Conservation (phyloP, 2,329 filamentous ascomycete species). For the Colletotrichum limetticola region DNA sequence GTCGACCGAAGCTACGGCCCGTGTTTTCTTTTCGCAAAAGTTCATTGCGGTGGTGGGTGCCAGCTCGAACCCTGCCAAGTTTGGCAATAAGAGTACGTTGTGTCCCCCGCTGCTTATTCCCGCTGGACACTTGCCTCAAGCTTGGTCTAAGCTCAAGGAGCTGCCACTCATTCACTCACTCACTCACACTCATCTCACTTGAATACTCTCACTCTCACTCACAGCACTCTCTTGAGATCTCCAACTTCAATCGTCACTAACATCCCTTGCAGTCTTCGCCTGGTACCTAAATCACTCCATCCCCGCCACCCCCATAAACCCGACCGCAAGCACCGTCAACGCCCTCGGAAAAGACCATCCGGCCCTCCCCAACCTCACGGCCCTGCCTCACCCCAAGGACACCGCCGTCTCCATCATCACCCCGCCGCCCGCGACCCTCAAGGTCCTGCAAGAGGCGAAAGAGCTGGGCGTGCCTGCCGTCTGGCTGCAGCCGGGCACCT, state of each 20-base stretch:
- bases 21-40: slow-evolving; percentile 82
- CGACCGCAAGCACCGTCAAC: slow-evolving; percentile 71
- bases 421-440: slow-evolving; percentile 79
- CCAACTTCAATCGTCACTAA: background rate
- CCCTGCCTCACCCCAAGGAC: slow-evolving; percentile 72
- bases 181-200: background rate
- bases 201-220: background rate
- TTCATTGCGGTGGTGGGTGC: slow-evolving; percentile 91
- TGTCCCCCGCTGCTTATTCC: background rate
- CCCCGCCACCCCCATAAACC: slow-evolving; percentile 86
- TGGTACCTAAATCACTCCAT: slow-evolving; percentile 88
- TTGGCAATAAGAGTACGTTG: slow-evolving; percentile 82
- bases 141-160: background rate
- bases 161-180: background rate
- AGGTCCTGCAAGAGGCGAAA: slow-evolving; percentile 82
- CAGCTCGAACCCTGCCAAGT: slow-evolving; percentile 85
- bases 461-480: slow-evolving; percentile 77
- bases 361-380: slow-evolving; percentile 73
- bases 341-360: slow-evolving; percentile 61
- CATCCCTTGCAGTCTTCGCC: slow-evolving; percentile 73
- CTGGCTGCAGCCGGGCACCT: slow-evolving; percentile 93
- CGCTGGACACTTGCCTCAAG: background rate
- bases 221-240: background rate
- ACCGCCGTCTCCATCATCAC: slow-evolving; percentile 90
- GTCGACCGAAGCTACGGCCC: slow-evolving; percentile 77